phyloP scores from a whole-genome alignment of 352 stramenopile species.

The Phytopythium kandeliae region DNA sequence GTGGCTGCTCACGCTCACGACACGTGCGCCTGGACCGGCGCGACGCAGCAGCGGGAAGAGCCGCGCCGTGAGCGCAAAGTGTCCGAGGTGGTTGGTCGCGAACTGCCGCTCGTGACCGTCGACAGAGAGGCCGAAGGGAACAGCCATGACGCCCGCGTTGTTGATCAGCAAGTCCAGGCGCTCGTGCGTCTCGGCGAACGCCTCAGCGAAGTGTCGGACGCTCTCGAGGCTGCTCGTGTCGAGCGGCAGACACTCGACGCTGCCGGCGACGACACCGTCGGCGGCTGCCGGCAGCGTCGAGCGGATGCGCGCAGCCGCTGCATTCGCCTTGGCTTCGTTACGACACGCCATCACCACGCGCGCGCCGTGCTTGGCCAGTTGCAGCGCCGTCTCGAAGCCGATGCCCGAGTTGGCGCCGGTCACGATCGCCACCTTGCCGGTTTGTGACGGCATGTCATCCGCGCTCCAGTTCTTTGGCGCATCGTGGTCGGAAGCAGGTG shows the following conservation, averaged over 20 bases:
- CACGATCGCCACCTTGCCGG: conserved; percentile 2
- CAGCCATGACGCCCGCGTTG: conserved; percentile 41
- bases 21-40: conserved; percentile 8
- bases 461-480: conserved; percentile 1
- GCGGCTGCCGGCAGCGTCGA: not conserved
- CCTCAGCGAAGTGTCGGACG: conserved; percentile 23
- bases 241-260: conserved; percentile 25
- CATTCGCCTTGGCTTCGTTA: not conserved
- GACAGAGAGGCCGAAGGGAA: conserved; percentile 18
- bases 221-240: conserved; percentile 37
- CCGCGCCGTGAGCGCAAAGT: conserved; percentile 33
- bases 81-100: conserved; percentile 44
- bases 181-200: conserved; percentile 18
- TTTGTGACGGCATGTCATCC: conserved; percentile 1
- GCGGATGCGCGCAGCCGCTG: conserved; percentile 1
- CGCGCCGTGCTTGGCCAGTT: conserved; percentile 3
- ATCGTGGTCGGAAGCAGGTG: too few relatives aligned
- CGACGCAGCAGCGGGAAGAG: conserved; percentile 21
- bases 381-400: conserved; percentile 4
- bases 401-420: conserved; percentile 7
- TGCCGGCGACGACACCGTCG: not conserved
- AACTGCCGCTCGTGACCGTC: conserved; percentile 44
- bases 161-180: conserved; percentile 45
- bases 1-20: conserved; percentile 24
- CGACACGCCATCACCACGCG: conserved; percentile 7